Base-by-base conservation (phyloP, 2,329 filamentous ascomycete genomes). In the Colletotrichum cuscutae region DNA sequence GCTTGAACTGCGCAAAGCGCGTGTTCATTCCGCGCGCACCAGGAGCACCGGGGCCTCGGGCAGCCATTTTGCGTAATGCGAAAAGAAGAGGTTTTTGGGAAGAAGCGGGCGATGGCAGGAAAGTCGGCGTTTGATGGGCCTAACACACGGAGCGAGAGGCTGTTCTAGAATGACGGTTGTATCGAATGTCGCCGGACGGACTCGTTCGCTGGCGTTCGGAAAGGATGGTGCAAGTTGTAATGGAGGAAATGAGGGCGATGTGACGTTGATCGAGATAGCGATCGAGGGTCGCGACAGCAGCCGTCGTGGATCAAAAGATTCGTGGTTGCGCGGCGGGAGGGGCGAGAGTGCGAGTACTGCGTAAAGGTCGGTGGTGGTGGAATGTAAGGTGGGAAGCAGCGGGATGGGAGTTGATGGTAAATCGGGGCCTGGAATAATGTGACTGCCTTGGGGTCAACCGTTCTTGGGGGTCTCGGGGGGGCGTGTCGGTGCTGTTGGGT, bases 1-100 rank as follows among this genome's bases (percentile, higher is more conserved):
- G 90, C 89, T 99, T 99, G 88, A 99, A 99, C 89, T 99, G 97
- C 80, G 97, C 96, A 85, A 99, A 98, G 81, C 96, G 92, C 85
- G 94, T 90, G 91, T 92, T 90, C 89, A 88, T 85, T 81, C 88
- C 89, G 79, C 89, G 89, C 78, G 88, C 85, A 79, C 88, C 89
- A 79, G 88, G 86, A 58, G 59, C 74, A 69, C 72, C 74, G 57
- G 72, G 73, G 86, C 91, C 91, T 91, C 95, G 92, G 84, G 94
- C 90, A 85, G 95, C 94, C 96, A 98, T 98, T 83, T 79, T 88
- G 82, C 77, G 73, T 76, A 76, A 76, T 76, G 76, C 77, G 76
- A 75, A 63, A 75, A 63, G 71, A 54, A 58, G 56, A 62, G 35
- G 69, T 70, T 77, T 49, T 49, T n/a, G 42, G 77, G 72, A 74